A percentile compares a stretch with the other conserved stretches of the same genome.
These are phyloP conservation scores for Trichoderma sp. DNA, from an alignment of 2,329 filamentous ascomycete genomes.

Conservation along the genomic window DNA sequence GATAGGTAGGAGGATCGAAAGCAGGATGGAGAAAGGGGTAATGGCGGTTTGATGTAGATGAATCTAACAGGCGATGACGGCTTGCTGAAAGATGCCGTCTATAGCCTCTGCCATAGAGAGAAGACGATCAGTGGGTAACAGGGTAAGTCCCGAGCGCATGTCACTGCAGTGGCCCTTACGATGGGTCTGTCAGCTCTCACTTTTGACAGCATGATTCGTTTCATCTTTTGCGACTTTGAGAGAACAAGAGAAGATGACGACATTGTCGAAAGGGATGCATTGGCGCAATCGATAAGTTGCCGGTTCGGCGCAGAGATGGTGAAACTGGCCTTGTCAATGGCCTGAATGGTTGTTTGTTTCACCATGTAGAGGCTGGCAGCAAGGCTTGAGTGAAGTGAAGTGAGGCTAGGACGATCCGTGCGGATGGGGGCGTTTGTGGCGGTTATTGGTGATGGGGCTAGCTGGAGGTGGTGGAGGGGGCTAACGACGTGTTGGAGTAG, in stretches of 20 bases:
- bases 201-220: neutral
- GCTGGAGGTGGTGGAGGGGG: neutral
- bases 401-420: neutral
- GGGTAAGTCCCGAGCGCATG: neutral
- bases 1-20: neutral
- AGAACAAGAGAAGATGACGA: too few relatives aligned
- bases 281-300: conserved; percentile 22
- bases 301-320: neutral
- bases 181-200: neutral
- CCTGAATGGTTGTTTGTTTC: conserved; percentile 3
- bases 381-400: neutral
- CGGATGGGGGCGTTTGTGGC: neutral
- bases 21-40: neutral
- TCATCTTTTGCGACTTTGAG: neutral
- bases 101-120: neutral
- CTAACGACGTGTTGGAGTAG: neutral
- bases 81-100: neutral
- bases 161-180: neutral
- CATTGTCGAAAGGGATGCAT: neutral
- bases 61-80: neutral
- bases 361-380: neutral
- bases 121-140: neutral
- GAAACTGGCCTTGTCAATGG: conserved; percentile 3
- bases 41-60: neutral
- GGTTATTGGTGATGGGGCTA: neutral